Conservation (phyloP, 805 yeast species). For the Monosporozyma unispora region DNA sequence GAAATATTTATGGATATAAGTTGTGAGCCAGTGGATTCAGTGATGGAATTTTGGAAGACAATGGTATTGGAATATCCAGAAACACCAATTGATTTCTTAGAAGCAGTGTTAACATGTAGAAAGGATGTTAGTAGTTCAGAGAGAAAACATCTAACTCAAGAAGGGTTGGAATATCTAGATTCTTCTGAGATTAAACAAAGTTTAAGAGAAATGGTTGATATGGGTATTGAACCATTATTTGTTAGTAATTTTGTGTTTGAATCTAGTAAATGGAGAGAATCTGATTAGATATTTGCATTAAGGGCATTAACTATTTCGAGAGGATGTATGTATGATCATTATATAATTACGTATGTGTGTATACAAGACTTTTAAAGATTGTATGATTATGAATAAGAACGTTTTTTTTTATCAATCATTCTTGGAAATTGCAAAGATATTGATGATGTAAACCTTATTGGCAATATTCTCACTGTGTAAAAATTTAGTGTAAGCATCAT, state of each 20-base stretch:
- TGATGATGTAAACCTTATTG: constrained; percentile 18
- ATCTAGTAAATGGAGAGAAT: neutral
- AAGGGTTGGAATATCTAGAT: constrained; percentile 7
- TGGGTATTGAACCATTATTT: constrained; percentile 2
- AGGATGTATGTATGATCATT: no score
- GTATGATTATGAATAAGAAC: neutral
- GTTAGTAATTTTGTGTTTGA: neutral
- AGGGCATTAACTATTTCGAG: no score
- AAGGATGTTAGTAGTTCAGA: constrained; percentile 30
- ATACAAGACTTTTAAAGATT: neutral
- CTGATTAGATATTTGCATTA: no score
- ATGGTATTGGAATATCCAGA: constrained; percentile 63
- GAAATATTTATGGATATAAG: constrained; percentile 54
- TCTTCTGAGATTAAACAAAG: constrained; percentile 5
- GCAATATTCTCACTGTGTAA: constrained; percentile 14
- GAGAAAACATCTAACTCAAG: constrained; percentile 10
- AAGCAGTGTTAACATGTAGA: constrained; percentile 46
- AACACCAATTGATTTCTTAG: constrained; percentile 63
- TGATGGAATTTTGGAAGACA: constrained; percentile 49
- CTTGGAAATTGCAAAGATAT: constrained; percentile 28
- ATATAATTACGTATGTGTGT: neutral
- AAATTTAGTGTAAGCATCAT: constrained; percentile 40
- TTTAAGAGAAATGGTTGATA: constrained; percentile 5
- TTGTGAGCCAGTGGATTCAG: constrained; percentile 38
- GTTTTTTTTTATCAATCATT: constrained; percentile 6